Base-by-base conservation (phyloP, 352 stramenopile species). In the Phytopythium oedochilum region DNA sequence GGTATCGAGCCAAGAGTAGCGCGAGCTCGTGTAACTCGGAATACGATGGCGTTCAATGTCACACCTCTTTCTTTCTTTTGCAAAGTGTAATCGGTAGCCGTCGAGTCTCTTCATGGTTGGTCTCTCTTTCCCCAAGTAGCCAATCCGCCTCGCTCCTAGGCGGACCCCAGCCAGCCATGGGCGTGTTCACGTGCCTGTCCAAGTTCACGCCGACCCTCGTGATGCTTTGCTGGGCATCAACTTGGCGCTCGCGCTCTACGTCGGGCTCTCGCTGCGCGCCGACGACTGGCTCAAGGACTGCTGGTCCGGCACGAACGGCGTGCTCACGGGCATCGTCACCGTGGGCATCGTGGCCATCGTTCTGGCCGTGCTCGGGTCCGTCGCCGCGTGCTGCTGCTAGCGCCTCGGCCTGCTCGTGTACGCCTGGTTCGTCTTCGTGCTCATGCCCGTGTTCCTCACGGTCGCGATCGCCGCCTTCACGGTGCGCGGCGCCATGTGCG, bases 151-250 rank as follows among this genome's bases (percentile, higher is more conserved):
- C n/a, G n/a, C n/a, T n/a, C n/a, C n/a, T n/a, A n/a, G n/a, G n/a
- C n/a, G n/a, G n/a, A n/a, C n/a, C n/a, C n/a, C n/a, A n/a, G n/a
- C n/a, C n/a, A n/a, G 34, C 28, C 22, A 77, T 77, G 68, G 61
- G 63, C 9, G 6, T 68, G 9, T 70, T 61, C 36, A 59, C 42
- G n/a, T 71, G 60, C 29, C 22, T 72, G 15, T 55, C 55, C 12
- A 73, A 67, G 51, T 70, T 58, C 38, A 38, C 66, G 15, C 73
- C 66, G 46, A 60, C 71, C 54, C 36, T 84, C 17, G 64, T 90
- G 25, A 51, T 90, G n/a, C n/a, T n/a, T n/a, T n/a, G 29, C 59
- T 88, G 28, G 62, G 36, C 28, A 73, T 90, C 62, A 90, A 90
- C 61, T 67, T 70, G 38, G 48, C 83, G 47, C 70, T 90, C 18